Conservation (phyloP, 495 filamentous ascomycete genomes). For the Hypoxylon trugodes region DNA sequence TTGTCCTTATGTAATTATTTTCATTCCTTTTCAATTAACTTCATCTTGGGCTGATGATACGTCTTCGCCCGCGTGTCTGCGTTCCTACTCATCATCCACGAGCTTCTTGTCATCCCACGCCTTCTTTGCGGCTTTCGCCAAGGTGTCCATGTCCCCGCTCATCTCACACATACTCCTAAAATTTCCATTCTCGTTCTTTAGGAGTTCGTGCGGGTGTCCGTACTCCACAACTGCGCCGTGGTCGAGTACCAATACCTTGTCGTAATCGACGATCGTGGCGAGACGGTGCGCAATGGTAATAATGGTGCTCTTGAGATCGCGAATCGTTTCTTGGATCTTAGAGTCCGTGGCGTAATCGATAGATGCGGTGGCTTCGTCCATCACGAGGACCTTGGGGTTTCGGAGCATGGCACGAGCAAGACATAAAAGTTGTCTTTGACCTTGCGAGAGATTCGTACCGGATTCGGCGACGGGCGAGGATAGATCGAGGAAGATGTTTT, state of each 20-base stretch:
- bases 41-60: neutral
- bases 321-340: conserved; percentile 95
- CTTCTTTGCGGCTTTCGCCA: conserved; percentile 80
- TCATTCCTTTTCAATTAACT: too few species aligned
- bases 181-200: conserved; percentile 70
- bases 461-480: conserved; percentile 87
- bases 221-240: conserved; percentile 88
- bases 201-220: conserved; percentile 82
- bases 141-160: conserved; percentile 81
- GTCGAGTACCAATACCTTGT: conserved; percentile 97
- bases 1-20: too few species aligned
- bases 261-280: conserved; percentile 96
- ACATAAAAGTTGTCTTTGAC: conserved; percentile 94
- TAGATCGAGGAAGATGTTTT: conserved; percentile 93
- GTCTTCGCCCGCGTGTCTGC: neutral
- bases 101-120: conserved; percentile 55
- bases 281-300: conserved; percentile 98
- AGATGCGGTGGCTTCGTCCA: conserved; percentile 98
- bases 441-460: conserved; percentile 95
- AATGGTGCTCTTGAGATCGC: conserved; percentile 89
- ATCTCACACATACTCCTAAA: conserved; percentile 96
- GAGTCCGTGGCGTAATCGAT: conserved; percentile 97
- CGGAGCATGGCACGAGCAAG: conserved; percentile 94
- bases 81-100: conserved; percentile 48
- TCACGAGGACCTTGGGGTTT: conserved; percentile 88